phyloP scores from a whole-genome alignment of 73 alveolate genomes.

The Strombidium stylifer region DNA sequence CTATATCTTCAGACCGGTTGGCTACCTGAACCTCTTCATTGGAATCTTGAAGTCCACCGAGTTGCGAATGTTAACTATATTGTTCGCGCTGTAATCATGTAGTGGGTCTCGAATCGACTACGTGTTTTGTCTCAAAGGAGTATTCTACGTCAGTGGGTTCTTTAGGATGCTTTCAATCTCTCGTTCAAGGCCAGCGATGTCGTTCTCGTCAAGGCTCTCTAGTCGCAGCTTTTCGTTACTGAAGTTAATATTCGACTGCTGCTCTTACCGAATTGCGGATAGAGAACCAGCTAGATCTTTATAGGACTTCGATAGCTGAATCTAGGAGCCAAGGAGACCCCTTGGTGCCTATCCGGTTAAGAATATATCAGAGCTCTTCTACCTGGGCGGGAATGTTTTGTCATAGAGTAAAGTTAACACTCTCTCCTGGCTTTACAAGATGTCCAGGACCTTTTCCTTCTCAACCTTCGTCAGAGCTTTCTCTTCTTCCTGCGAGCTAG shows the following conservation, averaged over 20 bases:
- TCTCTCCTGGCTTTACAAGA: slow-evolving; percentile 63
- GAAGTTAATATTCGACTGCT: too few relatives aligned
- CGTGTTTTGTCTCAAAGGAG: too few relatives aligned
- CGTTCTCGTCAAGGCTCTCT: slow-evolving; percentile 1
- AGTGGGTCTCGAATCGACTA: too few relatives aligned
- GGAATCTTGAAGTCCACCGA: too few relatives aligned
- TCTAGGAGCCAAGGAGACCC: not conserved
- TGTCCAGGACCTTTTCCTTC: slow-evolving; percentile 70
- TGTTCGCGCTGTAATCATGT: too few relatives aligned
- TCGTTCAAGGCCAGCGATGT: slow-evolving; percentile 22
- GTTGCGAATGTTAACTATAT: too few relatives aligned
- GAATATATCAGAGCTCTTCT: not conserved
- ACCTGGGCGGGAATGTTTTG: slow-evolving; percentile 80
- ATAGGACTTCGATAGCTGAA: too few relatives aligned
- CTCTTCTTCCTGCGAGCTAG: too few relatives aligned
- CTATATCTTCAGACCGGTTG: too few relatives aligned
- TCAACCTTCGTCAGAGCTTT: slow-evolving; percentile 58
- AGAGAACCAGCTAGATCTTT: slow-evolving; percentile 13
- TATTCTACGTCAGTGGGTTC: too few relatives aligned
- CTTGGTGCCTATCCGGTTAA: not conserved
- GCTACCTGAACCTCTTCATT: too few relatives aligned
- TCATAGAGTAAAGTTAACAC: slow-evolving; percentile 71
- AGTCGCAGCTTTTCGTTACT: too few relatives aligned
- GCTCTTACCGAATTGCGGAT: slow-evolving; percentile 9
- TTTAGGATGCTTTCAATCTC: slow-evolving; percentile 24